Evolutionary conservation across 1,139 yeast species (phyloP), one percentile per base, ranked within the genome.

Genomic region (Saccharomyces hybrid): DNA sequence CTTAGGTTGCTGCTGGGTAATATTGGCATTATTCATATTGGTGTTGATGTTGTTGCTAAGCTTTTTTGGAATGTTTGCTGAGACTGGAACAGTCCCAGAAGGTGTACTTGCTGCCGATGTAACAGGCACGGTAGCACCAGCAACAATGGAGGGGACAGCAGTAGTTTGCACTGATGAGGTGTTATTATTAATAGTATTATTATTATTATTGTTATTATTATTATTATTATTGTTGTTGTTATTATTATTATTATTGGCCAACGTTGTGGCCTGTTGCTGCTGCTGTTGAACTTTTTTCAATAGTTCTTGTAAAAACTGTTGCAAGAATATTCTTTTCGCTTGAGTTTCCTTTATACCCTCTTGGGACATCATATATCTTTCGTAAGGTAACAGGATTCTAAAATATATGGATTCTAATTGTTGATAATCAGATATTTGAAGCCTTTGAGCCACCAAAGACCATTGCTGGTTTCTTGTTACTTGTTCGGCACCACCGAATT

Each of bases 401-500:
- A 79, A 78, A 67, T 86, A 89, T 53, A 82, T 78, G 50, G 76
- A 75, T 6, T 85, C 79, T 49, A 89, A 72, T 60, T 86, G 89
- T 19, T 75, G 75, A 28, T 74, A 68, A 44, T 74, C 73, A 26
- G 72, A 68, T n/a, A 81, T 70, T 13, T 81, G 82, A 47, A 83
- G 66, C 55, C 77, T 75, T 47, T 72, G 71, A 0, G 83, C 83
- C 47, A 82, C 76, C 32, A 72, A 63, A 2, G 73, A 70, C 81
- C 86, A 80, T 54, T 75, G 77, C 51, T 78, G 78, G 31, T 74
- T 73, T 67, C 80, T 71, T 58, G 79, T 68, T 60, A 83, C 77
- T 64, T 79, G 72, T 58, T 82, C 70, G 70, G 82, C 81, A 0
- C 97, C 97, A 7, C 96, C 97, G 47, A 83, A 69, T 64, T 80